Conservation (phyloP, 768 basidiomycete genomes). For the Trametopsis cervina region DNA sequence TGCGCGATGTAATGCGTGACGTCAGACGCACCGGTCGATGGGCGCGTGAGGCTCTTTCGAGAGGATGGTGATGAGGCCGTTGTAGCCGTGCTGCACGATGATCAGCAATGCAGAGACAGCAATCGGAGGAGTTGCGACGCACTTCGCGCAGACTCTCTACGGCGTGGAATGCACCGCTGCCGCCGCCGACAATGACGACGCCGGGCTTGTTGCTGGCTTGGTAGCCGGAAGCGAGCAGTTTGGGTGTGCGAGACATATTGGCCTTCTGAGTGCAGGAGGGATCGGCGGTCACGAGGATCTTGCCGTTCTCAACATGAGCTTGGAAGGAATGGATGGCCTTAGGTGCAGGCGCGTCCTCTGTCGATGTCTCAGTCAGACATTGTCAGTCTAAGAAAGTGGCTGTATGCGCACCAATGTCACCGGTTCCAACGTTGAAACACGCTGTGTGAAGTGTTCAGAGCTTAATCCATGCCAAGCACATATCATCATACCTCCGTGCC, state of each 20-base stretch:
- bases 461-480: too few relatives aligned
- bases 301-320: constrained; percentile 55
- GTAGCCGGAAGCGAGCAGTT: constrained; percentile 38
- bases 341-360: constrained; percentile 88
- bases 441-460: too few relatives aligned
- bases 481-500: constrained; percentile 67
- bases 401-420: constrained; percentile 58
- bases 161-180: constrained; percentile 68
- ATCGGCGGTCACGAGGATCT: constrained; percentile 74
- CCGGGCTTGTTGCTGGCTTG: constrained; percentile 46
- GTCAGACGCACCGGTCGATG: constrained; percentile 60
- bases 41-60: constrained; percentile 77
- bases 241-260: constrained; percentile 60
- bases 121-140: constrained; percentile 11
- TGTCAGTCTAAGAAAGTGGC: neutral
- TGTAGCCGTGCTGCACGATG: constrained; percentile 58
- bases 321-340: constrained; percentile 75
- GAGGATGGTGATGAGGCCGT: constrained; percentile 69
- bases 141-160: constrained; percentile 83
- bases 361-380: neutral
- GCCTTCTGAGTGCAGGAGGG: constrained; percentile 52
- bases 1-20: neutral
- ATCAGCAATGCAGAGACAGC: neutral
- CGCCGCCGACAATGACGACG: constrained; percentile 83
- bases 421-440: constrained; percentile 82